phyloP scores from a whole-genome alignment of 2,329 filamentous ascomycete genomes.

The Penicillium verrucosum region DNA sequence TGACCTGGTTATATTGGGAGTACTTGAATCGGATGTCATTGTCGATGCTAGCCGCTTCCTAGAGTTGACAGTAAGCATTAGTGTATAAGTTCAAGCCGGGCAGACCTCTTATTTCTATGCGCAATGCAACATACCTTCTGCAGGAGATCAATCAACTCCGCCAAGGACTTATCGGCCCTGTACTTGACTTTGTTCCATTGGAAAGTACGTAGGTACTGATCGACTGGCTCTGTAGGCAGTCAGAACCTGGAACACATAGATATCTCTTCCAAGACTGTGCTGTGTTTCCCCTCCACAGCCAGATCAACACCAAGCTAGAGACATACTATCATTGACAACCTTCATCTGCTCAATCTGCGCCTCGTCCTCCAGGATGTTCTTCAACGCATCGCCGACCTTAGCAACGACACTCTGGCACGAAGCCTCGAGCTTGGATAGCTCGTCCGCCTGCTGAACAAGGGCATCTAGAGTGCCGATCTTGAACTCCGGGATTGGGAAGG shows the following conservation, averaged over 20 bases:
- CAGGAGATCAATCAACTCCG: constrained; percentile 79
- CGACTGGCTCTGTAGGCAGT: constrained; percentile 72
- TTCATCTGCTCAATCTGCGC: constrained; percentile 81
- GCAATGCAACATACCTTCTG: constrained; percentile 66
- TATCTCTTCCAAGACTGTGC: constrained; percentile 5
- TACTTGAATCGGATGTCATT: constrained; percentile 95
- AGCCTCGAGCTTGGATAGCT: constrained; percentile 80
- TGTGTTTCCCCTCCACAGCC: background rate
- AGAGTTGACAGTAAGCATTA: constrained; percentile 2
- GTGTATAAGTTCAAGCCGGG: background rate
- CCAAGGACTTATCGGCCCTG: constrained; percentile 82
- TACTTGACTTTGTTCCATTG: constrained; percentile 98
- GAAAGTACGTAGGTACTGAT: constrained; percentile 85
- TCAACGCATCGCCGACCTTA: constrained; percentile 85
- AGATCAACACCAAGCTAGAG: background rate
- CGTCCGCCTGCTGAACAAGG: constrained; percentile 92
- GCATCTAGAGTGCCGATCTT: constrained; percentile 97
- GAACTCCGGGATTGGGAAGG: constrained; percentile 86
- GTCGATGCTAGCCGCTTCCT: constrained; percentile 89
- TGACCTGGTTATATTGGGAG: constrained; percentile 88
- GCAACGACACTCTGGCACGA: constrained; percentile 76
- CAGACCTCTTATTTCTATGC: too few species aligned
- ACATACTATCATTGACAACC: constrained; percentile 87
- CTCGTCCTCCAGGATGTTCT: constrained; percentile 78
- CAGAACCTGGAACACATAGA: background rate